A percentile compares a stretch with the other conserved stretches of the same genome.
Conservation (phyloP, 345 rosid genomes). For the Camelina sativa region DNA sequence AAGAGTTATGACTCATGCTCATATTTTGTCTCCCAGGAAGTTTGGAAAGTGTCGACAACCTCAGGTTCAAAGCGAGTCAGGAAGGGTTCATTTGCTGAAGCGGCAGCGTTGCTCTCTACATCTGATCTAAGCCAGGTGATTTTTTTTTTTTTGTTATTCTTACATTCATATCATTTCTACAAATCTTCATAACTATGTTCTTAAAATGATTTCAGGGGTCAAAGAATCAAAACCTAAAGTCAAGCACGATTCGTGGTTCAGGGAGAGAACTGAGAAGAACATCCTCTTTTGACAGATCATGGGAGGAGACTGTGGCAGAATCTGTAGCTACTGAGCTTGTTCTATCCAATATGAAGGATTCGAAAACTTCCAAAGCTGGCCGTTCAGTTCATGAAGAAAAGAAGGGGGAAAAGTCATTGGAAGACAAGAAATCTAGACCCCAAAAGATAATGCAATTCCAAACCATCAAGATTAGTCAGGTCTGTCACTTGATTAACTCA, state of each 20-base stretch:
- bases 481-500: constrained; percentile 37
- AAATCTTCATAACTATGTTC: constrained; percentile 6
- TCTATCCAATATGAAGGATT: constrained; percentile 69
- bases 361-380: constrained; percentile 65
- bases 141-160: constrained; percentile 15
- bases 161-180: constrained; percentile 9
- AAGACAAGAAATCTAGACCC: constrained; percentile 92
- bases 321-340: constrained; percentile 91
- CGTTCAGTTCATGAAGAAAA: constrained; percentile 83
- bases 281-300: constrained; percentile 89
- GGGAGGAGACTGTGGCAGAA: constrained; percentile 98
- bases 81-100: constrained; percentile 71
- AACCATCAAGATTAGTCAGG: constrained; percentile 97
- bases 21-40: constrained; percentile 63
- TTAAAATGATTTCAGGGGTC: constrained; percentile 50
- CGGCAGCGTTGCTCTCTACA: constrained; percentile 54
- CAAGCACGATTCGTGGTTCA: constrained; percentile 51
- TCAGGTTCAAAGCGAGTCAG: constrained; percentile 70
- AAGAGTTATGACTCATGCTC: not conserved
- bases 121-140: constrained; percentile 61
- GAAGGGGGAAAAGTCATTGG: constrained; percentile 67
- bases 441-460: constrained; percentile 85
- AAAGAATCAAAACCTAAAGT: constrained; percentile 51
- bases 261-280: constrained; percentile 81
- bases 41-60: constrained; percentile 93